A percentile compares a stretch with the other conserved stretches of the same genome.
These are phyloP conservation scores for Metschnikowia similis DNA, from an alignment of 805 yeast genomes.

Conservation along the genomic window DNA sequence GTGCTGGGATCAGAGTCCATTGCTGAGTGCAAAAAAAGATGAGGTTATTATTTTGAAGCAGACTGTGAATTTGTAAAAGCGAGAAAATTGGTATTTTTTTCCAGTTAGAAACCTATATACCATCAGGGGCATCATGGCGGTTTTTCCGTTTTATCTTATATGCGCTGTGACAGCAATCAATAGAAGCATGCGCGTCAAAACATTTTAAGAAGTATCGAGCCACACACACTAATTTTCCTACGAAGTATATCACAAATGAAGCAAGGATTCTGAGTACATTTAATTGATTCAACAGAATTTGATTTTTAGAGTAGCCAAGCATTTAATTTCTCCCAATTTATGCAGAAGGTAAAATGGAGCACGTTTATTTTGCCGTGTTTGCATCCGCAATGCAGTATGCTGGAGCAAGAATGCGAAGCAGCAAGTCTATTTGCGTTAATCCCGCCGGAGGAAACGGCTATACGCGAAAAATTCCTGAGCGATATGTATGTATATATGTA, in stretches of 20 bases:
- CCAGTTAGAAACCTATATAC: not conserved
- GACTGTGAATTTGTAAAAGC: not conserved
- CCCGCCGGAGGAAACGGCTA: too few species aligned
- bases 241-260: not conserved
- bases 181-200: not conserved
- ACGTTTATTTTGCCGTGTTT: not conserved
- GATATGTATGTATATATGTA: too few species aligned
- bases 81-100: not conserved
- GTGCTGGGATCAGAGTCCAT: conserved; percentile 1
- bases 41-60: not conserved
- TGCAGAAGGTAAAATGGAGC: not conserved
- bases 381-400: not conserved
- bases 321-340: not conserved
- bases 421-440: not conserved
- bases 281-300: too few species aligned
- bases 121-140: not conserved
- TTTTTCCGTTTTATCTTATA: not conserved
- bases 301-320: not conserved
- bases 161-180: conserved; percentile 1
- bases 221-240: not conserved
- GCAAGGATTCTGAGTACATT: too few species aligned
- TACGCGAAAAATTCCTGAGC: too few species aligned
- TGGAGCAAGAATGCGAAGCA: not conserved
- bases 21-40: not conserved
- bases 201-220: not conserved